phyloP scores from a whole-genome alignment of 192 early-diverging fungal genomes.

The Backusella parvicylindrica region DNA sequence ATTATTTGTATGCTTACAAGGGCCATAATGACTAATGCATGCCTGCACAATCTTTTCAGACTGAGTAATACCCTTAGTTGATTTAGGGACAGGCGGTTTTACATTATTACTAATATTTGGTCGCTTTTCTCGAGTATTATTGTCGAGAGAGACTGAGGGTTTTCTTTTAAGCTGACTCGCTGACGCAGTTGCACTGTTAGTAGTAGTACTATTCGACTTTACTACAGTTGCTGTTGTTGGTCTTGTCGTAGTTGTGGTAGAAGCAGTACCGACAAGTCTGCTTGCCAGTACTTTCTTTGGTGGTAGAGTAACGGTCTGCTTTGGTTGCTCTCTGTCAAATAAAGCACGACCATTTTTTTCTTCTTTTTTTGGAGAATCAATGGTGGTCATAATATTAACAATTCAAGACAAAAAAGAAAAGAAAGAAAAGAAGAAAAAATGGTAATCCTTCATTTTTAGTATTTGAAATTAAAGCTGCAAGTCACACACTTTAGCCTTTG shows the following conservation, averaged over 20 bases:
- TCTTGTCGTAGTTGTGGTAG: background rate
- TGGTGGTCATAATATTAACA: constrained; percentile 1
- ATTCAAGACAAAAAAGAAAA: background rate
- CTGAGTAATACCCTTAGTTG: constrained; percentile 34
- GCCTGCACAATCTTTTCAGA: constrained; percentile 45
- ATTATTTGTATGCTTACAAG: constrained; percentile 35
- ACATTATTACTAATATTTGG: background rate
- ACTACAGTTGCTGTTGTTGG: background rate
- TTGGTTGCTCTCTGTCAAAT: constrained; percentile 6
- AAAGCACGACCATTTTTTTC: background rate
- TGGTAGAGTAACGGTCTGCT: constrained; percentile 4
- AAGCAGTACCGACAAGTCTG: background rate
- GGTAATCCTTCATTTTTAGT: background rate
- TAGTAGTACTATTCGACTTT: background rate
- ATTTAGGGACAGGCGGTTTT: background rate
- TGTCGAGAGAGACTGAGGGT: background rate
- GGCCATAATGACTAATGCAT: constrained; percentile 37
- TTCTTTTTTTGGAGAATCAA: constrained; percentile 9
- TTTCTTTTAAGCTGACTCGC: background rate
- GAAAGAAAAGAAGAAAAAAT: background rate
- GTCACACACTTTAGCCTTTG: background rate
- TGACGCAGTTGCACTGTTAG: background rate
- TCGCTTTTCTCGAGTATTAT: constrained; percentile 6
- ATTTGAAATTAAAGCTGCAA: background rate
- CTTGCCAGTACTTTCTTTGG: constrained; percentile 13